Percentiles rank a stretch among this genome's conserved stretches.
Conservation (phyloP, 306 rosid species). For the barrel medic (Medicago truncatula) region MtrunA17r5.0-ANR NC_053049.1:10615001-10615500, state of each 20-base stretch:
- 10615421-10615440: conserved; percentile 17
- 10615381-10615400: conserved; percentile 1
- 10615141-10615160: conserved; percentile 80
- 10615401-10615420: conserved; percentile 16
- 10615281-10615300: conserved; percentile 7
- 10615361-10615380: conserved; percentile 1
- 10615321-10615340: conserved; percentile 30
- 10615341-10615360: not conserved
- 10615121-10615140: conserved; percentile 70
- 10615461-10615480: too few relatives aligned
- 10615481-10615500: too few relatives aligned
- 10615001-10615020: conserved; percentile 96
- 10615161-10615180: conserved; percentile 69
- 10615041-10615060: conserved; percentile 79
- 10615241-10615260: conserved; percentile 57
- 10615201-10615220: conserved; percentile 86
- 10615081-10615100: conserved; percentile 94
- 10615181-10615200: conserved; percentile 72
- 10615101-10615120: conserved; percentile 76
- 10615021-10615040: conserved; percentile 77
- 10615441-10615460: not conserved
- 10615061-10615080: conserved; percentile 66
- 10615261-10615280: conserved; percentile 59
- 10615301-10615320: not conserved
- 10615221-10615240: conserved; percentile 70